Base-by-base conservation (phyloP, 768 basidiomycete genomes). In the Jaapia argillacea region DNA sequence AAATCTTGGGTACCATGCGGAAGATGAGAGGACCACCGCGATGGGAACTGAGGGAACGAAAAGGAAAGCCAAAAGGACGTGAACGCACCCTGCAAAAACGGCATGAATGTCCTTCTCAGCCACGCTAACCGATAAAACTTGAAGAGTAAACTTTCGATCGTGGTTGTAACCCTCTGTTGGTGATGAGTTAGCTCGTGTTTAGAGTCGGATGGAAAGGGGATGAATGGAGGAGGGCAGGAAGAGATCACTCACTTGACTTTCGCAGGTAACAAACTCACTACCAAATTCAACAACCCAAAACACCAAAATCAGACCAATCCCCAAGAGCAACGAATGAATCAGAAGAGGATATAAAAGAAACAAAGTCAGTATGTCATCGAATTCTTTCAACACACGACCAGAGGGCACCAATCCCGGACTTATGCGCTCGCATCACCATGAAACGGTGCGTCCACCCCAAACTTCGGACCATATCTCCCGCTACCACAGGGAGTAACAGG, bases 121-220 rank as follows among this genome's bases (percentile, higher is more conserved):
- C 3, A 83, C 81, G 5, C 82, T 72, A n/a, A 88, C 74, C 0
- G 79, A 72, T 2, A 88, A 66, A 0, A 85, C 81, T 38, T 70
- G 72, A 18, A 89, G 63, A 1, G 82, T 87, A 0, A 84, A 63
- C 43, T 69, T 70, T 21, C 85, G 64, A 53, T 88, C 83, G 44
- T 82, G 72, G 42, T 81, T 77, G 62, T 80, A 88, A 0, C 86
- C 86, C 14, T n/a, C n/a, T n/a, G n/a, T n/a, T n/a, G n/a, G n/a
- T n/a, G n/a, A n/a, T n/a, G n/a, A 89, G 66, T 53, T 86, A 74
- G 13, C 85, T 83, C 1, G 85, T 83, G 2, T 88, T 65, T n/a
- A 70, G 62, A 61, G 85, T 85, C n/a, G n/a, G n/a, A n/a, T n/a
- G 46, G 20, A 12, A 40, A 40, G 13, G 39, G 22, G 35, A 25